These are phyloP conservation scores for Ophiosphaerella korrae DNA, from an alignment of 2,329 filamentous ascomycete genomes.

Conservation along the genomic window DNA sequence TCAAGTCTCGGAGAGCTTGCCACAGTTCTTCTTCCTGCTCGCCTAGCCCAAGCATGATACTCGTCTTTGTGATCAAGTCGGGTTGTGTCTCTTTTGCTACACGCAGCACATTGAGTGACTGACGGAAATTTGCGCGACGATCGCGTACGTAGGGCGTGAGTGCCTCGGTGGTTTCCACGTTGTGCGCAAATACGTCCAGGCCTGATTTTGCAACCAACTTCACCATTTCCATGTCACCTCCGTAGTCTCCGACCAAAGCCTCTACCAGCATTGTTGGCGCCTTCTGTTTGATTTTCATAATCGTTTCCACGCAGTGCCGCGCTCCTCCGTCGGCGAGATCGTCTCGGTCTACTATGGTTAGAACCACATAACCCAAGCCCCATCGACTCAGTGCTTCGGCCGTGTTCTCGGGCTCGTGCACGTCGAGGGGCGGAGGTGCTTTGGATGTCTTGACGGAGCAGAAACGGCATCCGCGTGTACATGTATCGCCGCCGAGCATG, in stretches of 20 bases:
- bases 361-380: constrained; percentile 94
- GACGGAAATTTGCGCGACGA: constrained; percentile 84
- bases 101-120: constrained; percentile 78
- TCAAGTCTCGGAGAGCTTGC: constrained; percentile 78
- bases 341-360: constrained; percentile 92
- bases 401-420: constrained; percentile 95
- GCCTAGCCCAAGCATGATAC: constrained; percentile 92
- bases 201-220: constrained; percentile 82
- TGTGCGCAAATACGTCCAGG: constrained; percentile 95
- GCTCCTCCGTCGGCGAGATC: constrained; percentile 90
- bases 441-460: constrained; percentile 93
- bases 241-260: constrained; percentile 85
- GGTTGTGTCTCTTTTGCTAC: constrained; percentile 79
- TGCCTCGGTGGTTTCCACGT: constrained; percentile 91
- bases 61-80: constrained; percentile 95
- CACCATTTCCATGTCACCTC: constrained; percentile 86
- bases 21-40: constrained; percentile 88
- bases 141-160: constrained; percentile 90
- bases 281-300: constrained; percentile 84
- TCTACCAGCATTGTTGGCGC: constrained; percentile 77
- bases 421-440: constrained; percentile 78
- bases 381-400: constrained; percentile 90
- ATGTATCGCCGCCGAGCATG: constrained; percentile 99
- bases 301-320: constrained; percentile 88
- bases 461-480: constrained; percentile 93